phyloP scores from a whole-genome alignment of 2,329 filamentous ascomycete genomes.

The Fusarium torulosum region DNA sequence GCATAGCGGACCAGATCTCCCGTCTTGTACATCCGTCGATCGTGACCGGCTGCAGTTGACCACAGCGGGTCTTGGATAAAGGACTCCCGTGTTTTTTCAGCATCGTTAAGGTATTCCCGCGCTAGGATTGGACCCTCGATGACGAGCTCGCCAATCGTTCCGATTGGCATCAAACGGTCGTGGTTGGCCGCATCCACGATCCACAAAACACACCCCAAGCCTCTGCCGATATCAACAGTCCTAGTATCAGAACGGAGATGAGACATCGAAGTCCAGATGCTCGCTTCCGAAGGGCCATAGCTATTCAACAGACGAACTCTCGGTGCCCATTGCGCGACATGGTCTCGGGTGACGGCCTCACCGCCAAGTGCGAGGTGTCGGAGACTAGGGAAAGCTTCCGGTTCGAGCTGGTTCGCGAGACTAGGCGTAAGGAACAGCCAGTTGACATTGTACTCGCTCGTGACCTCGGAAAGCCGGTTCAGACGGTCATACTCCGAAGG shows the following conservation, averaged over 20 bases:
- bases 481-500: slow-evolving; percentile 50
- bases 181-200: slow-evolving; percentile 7
- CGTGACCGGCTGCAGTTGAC: neutral
- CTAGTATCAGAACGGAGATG: neutral
- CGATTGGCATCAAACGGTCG: slow-evolving; percentile 7
- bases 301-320: too few species aligned
- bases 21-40: slow-evolving; percentile 7
- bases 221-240: neutral
- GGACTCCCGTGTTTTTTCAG: slow-evolving; percentile 7
- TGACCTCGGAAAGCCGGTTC: slow-evolving; percentile 47
- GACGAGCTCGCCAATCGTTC: slow-evolving; percentile 4
- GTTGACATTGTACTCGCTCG: slow-evolving; percentile 7
- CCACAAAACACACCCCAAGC: slow-evolving; percentile 5
- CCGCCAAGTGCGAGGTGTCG: too few species aligned
- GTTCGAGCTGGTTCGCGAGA: neutral
- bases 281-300: too few species aligned
- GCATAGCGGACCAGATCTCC: slow-evolving; percentile 54
- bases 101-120: slow-evolving; percentile 2
- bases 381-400: too few species aligned
- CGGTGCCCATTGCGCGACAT: too few species aligned
- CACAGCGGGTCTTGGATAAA: slow-evolving; percentile 12
- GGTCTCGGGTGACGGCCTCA: too few species aligned
- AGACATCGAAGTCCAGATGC: too few species aligned
- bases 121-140: slow-evolving; percentile 7
- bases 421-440: slow-evolving; percentile 36